Conservation (phyloP, 163 green algal genomes). For the Scenedesmus sp. region DNA sequence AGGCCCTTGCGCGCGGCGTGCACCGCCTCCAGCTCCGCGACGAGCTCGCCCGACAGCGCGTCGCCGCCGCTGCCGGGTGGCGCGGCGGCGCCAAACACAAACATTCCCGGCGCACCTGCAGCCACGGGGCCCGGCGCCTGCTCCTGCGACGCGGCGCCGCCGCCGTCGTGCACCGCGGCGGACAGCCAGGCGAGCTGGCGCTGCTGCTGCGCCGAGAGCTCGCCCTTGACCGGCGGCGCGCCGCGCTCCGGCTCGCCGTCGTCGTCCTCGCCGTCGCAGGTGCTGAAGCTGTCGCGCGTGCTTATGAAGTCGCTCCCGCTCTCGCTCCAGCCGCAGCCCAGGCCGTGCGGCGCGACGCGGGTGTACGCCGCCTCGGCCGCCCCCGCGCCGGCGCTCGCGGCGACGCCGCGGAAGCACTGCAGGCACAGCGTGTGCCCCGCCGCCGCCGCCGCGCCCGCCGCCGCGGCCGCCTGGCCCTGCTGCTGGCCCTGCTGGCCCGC, state of each 20-base stretch:
- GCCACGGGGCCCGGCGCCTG: neutral
- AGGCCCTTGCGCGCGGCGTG: slow-evolving; percentile 17
- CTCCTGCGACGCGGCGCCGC: neutral
- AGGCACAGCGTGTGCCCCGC: slow-evolving; percentile 25
- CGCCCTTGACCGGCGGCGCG: neutral
- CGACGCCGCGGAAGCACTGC: slow-evolving; percentile 27
- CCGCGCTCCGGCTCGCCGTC: neutral
- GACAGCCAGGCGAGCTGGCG: slow-evolving; percentile 32
- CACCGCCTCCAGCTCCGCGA: slow-evolving; percentile 40
- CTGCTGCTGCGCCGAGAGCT: slow-evolving; percentile 37
- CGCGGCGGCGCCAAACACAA: slow-evolving; percentile 41
- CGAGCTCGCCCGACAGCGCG: slow-evolving; percentile 20
- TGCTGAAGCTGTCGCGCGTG: slow-evolving; percentile 66
- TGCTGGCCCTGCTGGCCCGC: slow-evolving; percentile 3
- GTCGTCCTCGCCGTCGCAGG: slow-evolving; percentile 17
- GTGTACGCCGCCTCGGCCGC: slow-evolving; percentile 46
- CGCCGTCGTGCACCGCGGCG: slow-evolving; percentile 1
- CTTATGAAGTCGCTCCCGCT: slow-evolving; percentile 63
- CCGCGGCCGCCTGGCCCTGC: neutral
- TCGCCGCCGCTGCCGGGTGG: slow-evolving; percentile 1
- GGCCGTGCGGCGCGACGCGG: slow-evolving; percentile 43
- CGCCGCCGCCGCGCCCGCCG: neutral
- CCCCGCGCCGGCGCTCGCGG: neutral
- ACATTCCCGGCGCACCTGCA: slow-evolving; percentile 25
- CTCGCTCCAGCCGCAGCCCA: slow-evolving; percentile 53